Percentiles rank a stretch among this genome's conserved stretches.
These are phyloP conservation scores for Cercospora sesami DNA, from an alignment of 2,329 filamentous ascomycete species.

Conservation along the genomic window DNA sequence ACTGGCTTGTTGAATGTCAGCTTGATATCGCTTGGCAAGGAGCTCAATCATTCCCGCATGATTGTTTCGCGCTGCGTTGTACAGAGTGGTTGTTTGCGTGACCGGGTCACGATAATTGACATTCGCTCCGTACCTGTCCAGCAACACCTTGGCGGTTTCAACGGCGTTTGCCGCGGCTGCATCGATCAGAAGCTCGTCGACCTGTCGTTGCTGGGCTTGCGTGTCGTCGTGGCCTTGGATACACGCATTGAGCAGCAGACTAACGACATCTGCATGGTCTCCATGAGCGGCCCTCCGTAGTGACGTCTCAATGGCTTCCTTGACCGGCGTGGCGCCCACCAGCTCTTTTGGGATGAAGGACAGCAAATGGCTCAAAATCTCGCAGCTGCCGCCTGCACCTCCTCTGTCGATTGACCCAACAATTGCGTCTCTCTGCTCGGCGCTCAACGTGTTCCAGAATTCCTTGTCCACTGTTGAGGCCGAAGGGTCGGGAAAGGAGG, in stretches of 20 bases:
- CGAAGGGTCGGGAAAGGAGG: slow-evolving; percentile 1
- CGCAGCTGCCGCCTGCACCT: slow-evolving; percentile 11
- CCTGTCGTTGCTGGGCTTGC: background rate
- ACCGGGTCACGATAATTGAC: slow-evolving; percentile 4
- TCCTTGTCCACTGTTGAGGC: background rate
- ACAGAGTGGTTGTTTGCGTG: slow-evolving; percentile 1
- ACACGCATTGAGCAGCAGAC: background rate
- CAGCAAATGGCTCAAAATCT: slow-evolving; percentile 11
- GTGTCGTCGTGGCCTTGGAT: background rate
- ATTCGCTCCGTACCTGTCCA: slow-evolving; percentile 7
- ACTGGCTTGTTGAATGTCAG: slow-evolving; percentile 18
- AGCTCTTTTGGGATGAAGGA: background rate
- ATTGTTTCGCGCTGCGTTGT: slow-evolving; percentile 2
- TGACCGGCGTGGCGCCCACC: background rate
- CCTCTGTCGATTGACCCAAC: slow-evolving; percentile 10
- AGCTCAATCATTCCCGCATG: slow-evolving; percentile 14
- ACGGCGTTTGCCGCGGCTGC: slow-evolving; percentile 2
- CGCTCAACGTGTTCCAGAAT: slow-evolving; percentile 5
- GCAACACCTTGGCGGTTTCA: slow-evolving; percentile 4
- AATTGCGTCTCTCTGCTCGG: slow-evolving; percentile 6
- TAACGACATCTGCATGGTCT: background rate
- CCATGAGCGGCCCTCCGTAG: background rate
- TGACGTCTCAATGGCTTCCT: background rate
- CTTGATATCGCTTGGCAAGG: slow-evolving; percentile 8
- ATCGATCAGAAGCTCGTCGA: slow-evolving; percentile 3